Evolutionary conservation across 768 basidiomycete genomes (phyloP).

Genomic region (Daedalea quercina): DNA sequence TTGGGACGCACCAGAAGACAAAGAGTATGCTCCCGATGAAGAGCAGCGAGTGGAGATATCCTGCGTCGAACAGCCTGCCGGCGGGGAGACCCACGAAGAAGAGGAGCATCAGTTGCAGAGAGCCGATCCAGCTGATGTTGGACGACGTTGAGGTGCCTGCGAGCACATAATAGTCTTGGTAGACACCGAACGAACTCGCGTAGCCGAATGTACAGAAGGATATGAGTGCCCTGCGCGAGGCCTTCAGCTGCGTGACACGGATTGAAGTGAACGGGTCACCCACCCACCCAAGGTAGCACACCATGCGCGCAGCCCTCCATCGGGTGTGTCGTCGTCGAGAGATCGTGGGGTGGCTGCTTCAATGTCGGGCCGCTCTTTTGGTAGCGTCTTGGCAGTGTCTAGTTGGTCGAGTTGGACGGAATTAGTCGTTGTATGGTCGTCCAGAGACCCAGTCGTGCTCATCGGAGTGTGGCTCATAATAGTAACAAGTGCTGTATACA

Average conservation of each 20-base stretch:
- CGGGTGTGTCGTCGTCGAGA: not conserved
- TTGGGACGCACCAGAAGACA: constrained; percentile 19
- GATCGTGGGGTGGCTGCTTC: no score
- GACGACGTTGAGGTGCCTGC: constrained; percentile 1
- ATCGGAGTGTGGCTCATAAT: no score
- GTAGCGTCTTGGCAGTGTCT: no score
- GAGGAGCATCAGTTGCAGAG: constrained; percentile 39
- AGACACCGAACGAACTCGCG: constrained; percentile 13
- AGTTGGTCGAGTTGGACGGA: no score
- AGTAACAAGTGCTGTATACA: no score
- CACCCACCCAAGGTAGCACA: not conserved
- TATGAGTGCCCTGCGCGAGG: not conserved
- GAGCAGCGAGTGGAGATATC: constrained; percentile 35
- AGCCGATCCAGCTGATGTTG: constrained; percentile 40
- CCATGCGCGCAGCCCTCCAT: not conserved
- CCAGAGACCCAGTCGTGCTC: no score
- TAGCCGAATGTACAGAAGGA: constrained; percentile 12
- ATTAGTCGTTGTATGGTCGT: no score
- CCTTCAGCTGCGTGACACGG: no score
- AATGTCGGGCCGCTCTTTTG: no score
- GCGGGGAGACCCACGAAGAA: constrained; percentile 34
- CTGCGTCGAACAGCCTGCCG: constrained; percentile 37
- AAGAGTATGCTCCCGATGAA: constrained; percentile 14
- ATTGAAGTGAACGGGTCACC: not conserved
- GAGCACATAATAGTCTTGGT: constrained; percentile 11